Base-by-base conservation (phyloP, 73 alveolate species). In the Stentor coeruleus region DNA sequence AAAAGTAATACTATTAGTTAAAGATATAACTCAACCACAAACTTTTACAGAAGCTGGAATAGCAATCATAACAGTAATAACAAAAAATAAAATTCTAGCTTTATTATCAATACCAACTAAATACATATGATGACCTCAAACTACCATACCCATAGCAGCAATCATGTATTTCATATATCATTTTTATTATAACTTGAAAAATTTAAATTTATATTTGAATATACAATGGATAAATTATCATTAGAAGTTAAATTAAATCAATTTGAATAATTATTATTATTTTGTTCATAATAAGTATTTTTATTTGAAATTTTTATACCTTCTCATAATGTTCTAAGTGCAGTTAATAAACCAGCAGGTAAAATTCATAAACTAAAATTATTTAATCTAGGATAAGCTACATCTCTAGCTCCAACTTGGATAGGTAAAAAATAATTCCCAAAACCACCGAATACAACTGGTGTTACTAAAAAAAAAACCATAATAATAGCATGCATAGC, bases 71-170 rank as follows among this genome's bases (percentile, higher is more conserved):
- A 82, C 74, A 3, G 88, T 82, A 60, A 81, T 3, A 4, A 76
- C 58, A 57, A 60, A 37, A 66, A 38, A 81, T 3, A 81, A 38
- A 74, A 66, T 81, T 28, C 87, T 80, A 20, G 85, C 74, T 57
- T 35, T 77, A 57, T 57, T 35, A n/a, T 35, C 85, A 15, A 77
- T 30, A 77, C 85, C 85, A 11, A 77, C 85, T 66, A 77, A 30
- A 77, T 77, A 77, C 85, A 77, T 77, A 57, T 77, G 85, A 57
- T 77, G 85, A n/a, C 85, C 85, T 57, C 85, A 77, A 11, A 77
- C 85, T 49, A 77, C 66, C 26, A 77, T 49, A 38, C 82, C 80
- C 85, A 77, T 30, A 57, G 26, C 3, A 6, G 85, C 85, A 31
- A 77, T 77, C 35, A 66, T 77, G 74, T 33, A 77, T 60, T 6